Percentiles rank a stretch among this genome's conserved stretches.
These are phyloP conservation scores for Apophysomyces ossiformis DNA, from an alignment of 371 early-diverging fungal genomes.

Conservation along the genomic window DNA sequence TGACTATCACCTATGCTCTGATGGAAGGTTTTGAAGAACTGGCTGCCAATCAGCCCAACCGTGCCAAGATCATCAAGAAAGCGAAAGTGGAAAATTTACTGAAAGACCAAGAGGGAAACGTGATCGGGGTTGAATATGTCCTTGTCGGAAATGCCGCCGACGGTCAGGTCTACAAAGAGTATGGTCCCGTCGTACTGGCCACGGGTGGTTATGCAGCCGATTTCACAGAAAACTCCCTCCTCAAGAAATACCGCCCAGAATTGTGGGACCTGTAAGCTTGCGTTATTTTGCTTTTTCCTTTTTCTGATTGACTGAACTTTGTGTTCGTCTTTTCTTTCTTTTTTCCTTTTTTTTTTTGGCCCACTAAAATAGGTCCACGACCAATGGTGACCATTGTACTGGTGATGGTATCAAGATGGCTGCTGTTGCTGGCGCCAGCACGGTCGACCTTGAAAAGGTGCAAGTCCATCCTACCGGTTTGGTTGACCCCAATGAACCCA, in stretches of 20 bases:
- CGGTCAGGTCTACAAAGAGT: conserved; percentile 57
- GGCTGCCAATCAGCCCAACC: conserved; percentile 67
- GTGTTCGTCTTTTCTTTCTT: conserved; percentile 1
- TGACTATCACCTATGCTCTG: conserved; percentile 94
- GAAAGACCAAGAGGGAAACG: conserved; percentile 56
- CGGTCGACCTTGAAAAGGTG: conserved; percentile 94
- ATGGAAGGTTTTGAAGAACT: conserved; percentile 88
- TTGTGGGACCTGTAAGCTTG: conserved; percentile 51
- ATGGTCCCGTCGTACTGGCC: conserved; percentile 88
- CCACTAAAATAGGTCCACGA: conserved; percentile 58
- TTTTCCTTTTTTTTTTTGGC: not conserved
- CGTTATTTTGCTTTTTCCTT: not conserved
- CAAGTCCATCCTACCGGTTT: conserved; percentile 98
- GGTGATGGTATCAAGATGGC: conserved; percentile 97
- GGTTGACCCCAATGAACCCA: conserved; percentile 89
- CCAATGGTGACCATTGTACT: conserved; percentile 95
- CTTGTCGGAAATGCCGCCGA: conserved; percentile 58
- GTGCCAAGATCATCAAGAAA: conserved; percentile 81
- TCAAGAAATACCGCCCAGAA: conserved; percentile 75
- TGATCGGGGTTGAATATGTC: conserved; percentile 86
- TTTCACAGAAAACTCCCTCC: conserved; percentile 66
- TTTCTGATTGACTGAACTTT: conserved; percentile 44
- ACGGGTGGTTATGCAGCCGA: conserved; percentile 94
- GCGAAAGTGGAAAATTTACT: conserved; percentile 73
- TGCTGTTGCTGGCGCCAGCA: conserved; percentile 78